Evolutionary conservation across 495 filamentous ascomycete genomes (phyloP).

Genomic region (Hypoxylon rickii): DNA sequence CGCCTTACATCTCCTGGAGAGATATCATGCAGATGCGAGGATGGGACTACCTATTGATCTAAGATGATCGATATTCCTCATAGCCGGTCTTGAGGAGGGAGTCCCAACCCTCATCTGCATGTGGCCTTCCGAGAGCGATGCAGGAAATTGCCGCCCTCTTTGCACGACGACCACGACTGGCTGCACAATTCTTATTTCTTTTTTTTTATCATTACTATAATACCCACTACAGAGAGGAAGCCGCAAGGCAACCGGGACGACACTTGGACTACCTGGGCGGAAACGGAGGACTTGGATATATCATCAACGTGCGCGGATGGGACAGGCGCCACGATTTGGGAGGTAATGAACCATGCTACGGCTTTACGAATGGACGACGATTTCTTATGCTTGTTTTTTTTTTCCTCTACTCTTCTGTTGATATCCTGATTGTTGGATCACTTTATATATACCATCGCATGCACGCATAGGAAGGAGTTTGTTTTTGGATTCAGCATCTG

Average conservation of each 20-base stretch:
- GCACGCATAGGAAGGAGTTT: slow-evolving; percentile 23
- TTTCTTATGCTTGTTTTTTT: slow-evolving; percentile 30
- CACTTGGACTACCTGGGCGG: slow-evolving; percentile 35
- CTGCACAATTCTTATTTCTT: slow-evolving; percentile 14
- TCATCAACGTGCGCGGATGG: slow-evolving; percentile 19
- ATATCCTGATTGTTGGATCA: slow-evolving; percentile 28
- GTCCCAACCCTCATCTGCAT: slow-evolving; percentile 39
- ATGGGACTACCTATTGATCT: slow-evolving; percentile 93
- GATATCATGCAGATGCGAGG: slow-evolving; percentile 90
- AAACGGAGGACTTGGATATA: slow-evolving; percentile 32
- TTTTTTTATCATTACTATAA: slow-evolving; percentile 23
- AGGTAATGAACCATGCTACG: slow-evolving; percentile 40
- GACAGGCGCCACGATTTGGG: slow-evolving; percentile 23
- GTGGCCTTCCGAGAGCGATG: slow-evolving; percentile 33
- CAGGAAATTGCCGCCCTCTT: slow-evolving; percentile 38
- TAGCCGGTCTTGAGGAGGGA: slow-evolving; percentile 45
- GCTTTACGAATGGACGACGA: slow-evolving; percentile 38
- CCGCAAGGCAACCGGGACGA: slow-evolving; percentile 45
- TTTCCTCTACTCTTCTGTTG: slow-evolving; percentile 25
- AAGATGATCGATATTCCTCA: slow-evolving; percentile 42
- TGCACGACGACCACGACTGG: slow-evolving; percentile 25
- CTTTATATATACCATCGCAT: slow-evolving; percentile 43
- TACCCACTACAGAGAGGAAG: slow-evolving; percentile 41
- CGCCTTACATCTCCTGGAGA: slow-evolving; percentile 82
- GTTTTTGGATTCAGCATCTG: slow-evolving; percentile 17